Evolutionary conservation across 257 asterid genomes (phyloP), one percentile per base, ranked within the genome.

Genomic region (Solanum medicagineum): DNA sequence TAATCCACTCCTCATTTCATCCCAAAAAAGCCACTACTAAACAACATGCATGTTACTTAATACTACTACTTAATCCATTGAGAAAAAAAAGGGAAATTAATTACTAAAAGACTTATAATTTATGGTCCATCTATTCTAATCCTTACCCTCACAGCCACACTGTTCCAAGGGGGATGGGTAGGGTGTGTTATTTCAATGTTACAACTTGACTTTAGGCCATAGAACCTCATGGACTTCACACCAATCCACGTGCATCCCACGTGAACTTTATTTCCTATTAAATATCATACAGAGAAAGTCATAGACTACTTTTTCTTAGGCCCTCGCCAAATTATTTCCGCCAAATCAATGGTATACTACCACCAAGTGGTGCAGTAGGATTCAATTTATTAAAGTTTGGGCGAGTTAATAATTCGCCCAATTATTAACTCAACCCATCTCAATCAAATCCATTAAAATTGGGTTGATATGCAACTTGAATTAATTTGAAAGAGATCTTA

Each of bases 361-460:
- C 36, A 32, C 36, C 36, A 32, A 32, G 36, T 32, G 36, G 36
- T 3, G 36, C 32, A 29, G 32, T 32, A 0, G 0, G 4, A 32
- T 32, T 3, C 4, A 32, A 32, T 32, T 32, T 0, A 32, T 32
- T 32, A 0, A 32, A 32, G 36, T 32, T 32, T 32, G 36, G 0
- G 36, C 1, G 4, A 32, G 36, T 32, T 32, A 32, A 32, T 32
- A 32, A 32, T 32, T 32, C 4, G 36, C 0, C 36, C 4, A 32
- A 3, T 32, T 32, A 32, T 32, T 32, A 32, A 32, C 4, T 32
- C 36, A 32, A 32, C 3, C 0, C 4, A 32, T 32, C 4, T 32
- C 36, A 32, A 32, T 3, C 1, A 0, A 32, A 32, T 0, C 0
- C 0, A 32, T 3, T 32, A 2, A 32, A 32, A 32, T 2, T 32